phyloP scores from a whole-genome alignment of 2,329 filamentous ascomycete genomes.

The Ceratocystis albifundus region DNA sequence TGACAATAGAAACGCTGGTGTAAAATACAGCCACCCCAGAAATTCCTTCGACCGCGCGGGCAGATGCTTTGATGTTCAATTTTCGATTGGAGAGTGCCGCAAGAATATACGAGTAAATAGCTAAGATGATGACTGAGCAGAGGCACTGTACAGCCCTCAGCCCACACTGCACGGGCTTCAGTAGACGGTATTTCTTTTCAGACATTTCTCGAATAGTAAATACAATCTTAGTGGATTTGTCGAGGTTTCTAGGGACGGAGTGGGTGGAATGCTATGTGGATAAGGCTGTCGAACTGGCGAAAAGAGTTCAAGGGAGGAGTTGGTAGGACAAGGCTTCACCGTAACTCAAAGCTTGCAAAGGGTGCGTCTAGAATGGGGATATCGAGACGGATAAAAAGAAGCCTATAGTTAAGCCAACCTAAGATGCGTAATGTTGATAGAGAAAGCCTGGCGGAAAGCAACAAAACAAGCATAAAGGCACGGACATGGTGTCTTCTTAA shows the following conservation, averaged over 20 bases:
- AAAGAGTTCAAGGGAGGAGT: neutral
- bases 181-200: slow-evolving; percentile 26
- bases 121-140: slow-evolving; percentile 61
- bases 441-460: too few relatives aligned
- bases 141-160: slow-evolving; percentile 64
- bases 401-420: neutral
- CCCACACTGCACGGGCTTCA: slow-evolving; percentile 58
- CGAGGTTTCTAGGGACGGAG: neutral
- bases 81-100: slow-evolving; percentile 56
- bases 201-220: neutral
- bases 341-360: neutral
- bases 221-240: neutral
- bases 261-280: neutral
- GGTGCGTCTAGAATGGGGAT: neutral
- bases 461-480: neutral
- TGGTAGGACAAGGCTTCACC: neutral
- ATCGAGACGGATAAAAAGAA: neutral
- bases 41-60: slow-evolving; percentile 67
- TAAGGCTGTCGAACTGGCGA: neutral
- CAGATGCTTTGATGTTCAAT: slow-evolving; percentile 49
- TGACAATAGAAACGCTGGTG: slow-evolving; percentile 55
- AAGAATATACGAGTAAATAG: slow-evolving; percentile 76
- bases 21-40: slow-evolving; percentile 65
- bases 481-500: neutral
- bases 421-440: too few relatives aligned